Evolutionary conservation across 1,284 basidiomycete species (phyloP).

Genomic region (Ustilago sp.): DNA sequence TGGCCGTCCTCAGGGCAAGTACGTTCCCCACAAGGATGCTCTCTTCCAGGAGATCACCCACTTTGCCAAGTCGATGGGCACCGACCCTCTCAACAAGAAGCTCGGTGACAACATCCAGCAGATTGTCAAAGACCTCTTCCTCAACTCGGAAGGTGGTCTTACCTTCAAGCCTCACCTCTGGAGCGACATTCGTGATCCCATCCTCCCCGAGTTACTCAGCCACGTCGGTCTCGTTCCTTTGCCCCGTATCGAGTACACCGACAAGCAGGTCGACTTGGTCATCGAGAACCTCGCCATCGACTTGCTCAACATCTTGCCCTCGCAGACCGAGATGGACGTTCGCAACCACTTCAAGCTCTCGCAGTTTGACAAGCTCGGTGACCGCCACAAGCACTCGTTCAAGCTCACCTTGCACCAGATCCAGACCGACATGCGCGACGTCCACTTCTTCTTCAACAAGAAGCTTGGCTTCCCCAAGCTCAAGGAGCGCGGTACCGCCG

Average conservation of each 20-base stretch:
- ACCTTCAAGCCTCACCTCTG: slow-evolving; percentile 87
- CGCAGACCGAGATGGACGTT: slow-evolving; percentile 82
- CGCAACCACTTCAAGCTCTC: slow-evolving; percentile 84
- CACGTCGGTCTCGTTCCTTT: slow-evolving; percentile 84
- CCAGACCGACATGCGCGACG: slow-evolving; percentile 92
- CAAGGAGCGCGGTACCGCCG: slow-evolving; percentile 89
- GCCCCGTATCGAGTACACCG: slow-evolving; percentile 66
- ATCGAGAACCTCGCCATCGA: slow-evolving; percentile 92
- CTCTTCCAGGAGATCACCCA: slow-evolving; percentile 78
- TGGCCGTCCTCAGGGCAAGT: slow-evolving; percentile 77
- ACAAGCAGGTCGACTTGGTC: slow-evolving; percentile 74
- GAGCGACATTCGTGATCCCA: slow-evolving; percentile 83
- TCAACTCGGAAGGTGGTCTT: slow-evolving; percentile 73
- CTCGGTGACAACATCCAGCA: slow-evolving; percentile 86
- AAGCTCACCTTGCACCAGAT: slow-evolving; percentile 76
- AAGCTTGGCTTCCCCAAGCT: slow-evolving; percentile 80
- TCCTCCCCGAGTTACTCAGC: slow-evolving; percentile 82
- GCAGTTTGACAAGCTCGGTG: slow-evolving; percentile 56
- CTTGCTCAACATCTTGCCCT: slow-evolving; percentile 75
- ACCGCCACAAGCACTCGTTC: slow-evolving; percentile 60
- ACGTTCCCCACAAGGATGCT: slow-evolving; percentile 83
- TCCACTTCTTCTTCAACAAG: slow-evolving; percentile 78
- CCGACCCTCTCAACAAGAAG: slow-evolving; percentile 84
- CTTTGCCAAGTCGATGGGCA: slow-evolving; percentile 85
- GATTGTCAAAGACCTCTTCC: slow-evolving; percentile 83